Percentiles rank a stretch among this genome's conserved stretches.
phyloP scores from a whole-genome alignment of 164 flowering plant species.

The Stephania yunnanensis region DNA sequence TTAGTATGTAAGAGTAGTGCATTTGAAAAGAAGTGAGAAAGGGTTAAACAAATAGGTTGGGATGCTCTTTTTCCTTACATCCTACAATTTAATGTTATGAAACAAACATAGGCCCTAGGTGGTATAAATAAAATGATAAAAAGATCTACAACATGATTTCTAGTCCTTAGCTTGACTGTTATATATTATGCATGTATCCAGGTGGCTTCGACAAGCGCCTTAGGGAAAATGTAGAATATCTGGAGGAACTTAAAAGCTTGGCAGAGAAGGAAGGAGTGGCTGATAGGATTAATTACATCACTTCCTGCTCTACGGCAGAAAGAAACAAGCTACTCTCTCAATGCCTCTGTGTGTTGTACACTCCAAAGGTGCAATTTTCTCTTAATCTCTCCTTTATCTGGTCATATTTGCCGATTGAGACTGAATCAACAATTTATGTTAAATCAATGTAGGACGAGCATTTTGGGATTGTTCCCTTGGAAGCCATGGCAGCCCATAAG shows the following conservation, averaged over 20 bases:
- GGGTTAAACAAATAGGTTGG: background rate
- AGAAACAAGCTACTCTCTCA: conserved; percentile 74
- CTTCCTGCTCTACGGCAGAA: conserved; percentile 84
- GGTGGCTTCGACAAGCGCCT: conserved; percentile 92
- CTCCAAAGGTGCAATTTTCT: conserved; percentile 59
- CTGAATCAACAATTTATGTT: background rate
- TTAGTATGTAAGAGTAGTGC: too few species aligned
- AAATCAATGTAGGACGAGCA: conserved; percentile 67
- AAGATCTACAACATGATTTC: background rate
- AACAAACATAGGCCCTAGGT: background rate
- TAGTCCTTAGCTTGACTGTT: background rate
- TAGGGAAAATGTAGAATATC: conserved; percentile 81
- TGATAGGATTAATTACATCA: conserved; percentile 55
- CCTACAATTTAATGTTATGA: background rate
- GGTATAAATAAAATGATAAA: background rate
- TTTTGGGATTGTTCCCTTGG: conserved; percentile 92
- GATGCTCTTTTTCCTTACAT: background rate
- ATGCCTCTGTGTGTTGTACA: conserved; percentile 80
- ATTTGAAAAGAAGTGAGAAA: background rate
- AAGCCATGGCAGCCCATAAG: conserved; percentile 94
- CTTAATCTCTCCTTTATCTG: background rate
- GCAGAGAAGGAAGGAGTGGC: conserved; percentile 69
- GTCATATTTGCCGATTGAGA: background rate
- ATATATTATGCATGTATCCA: conserved; percentile 20
- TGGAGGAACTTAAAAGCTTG: conserved; percentile 71